Percentiles rank a stretch among this genome's conserved stretches.
Evolutionary conservation across 106 monocot species (phyloP).

Genomic region (Chionographis japonica): DNA sequence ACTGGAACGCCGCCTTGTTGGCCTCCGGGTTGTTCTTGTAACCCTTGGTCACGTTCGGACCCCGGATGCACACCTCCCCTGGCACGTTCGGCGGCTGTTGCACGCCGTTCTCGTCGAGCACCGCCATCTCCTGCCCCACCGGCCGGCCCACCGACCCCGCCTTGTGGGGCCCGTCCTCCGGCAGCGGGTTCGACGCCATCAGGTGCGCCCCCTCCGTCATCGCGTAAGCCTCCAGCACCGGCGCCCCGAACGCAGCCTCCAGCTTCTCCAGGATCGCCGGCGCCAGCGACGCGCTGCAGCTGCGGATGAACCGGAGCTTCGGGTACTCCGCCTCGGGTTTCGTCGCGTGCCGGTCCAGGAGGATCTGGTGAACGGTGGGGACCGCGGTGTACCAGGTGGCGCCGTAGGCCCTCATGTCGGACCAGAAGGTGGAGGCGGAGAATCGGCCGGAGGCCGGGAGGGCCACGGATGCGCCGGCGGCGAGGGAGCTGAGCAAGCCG

Average conservation of each 20-base stretch:
- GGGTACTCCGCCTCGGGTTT: slow-evolving; percentile 63
- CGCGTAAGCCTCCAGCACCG: slow-evolving; percentile 93
- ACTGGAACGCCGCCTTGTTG: slow-evolving; percentile 61
- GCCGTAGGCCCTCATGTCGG: slow-evolving; percentile 51
- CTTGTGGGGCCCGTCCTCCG: slow-evolving; percentile 63
- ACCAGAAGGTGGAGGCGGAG: slow-evolving; percentile 91
- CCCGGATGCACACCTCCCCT: slow-evolving; percentile 87
- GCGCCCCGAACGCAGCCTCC: slow-evolving; percentile 65
- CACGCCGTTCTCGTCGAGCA: slow-evolving; percentile 55
- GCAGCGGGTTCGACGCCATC: slow-evolving; percentile 83
- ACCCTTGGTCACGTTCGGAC: slow-evolving; percentile 76
- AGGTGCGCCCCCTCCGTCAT: slow-evolving; percentile 95
- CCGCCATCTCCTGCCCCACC: slow-evolving; percentile 67
- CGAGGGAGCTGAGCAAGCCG: slow-evolving; percentile 61
- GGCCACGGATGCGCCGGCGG: slow-evolving; percentile 48
- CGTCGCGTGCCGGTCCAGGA: slow-evolving; percentile 69
- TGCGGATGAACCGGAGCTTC: slow-evolving; percentile 81
- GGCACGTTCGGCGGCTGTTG: slow-evolving; percentile 11
- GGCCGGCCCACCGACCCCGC: slow-evolving; percentile 75
- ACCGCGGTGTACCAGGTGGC: slow-evolving; percentile 99
- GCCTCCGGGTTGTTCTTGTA: slow-evolving; percentile 81
- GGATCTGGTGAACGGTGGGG: slow-evolving; percentile 92
- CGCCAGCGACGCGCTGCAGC: slow-evolving; percentile 92
- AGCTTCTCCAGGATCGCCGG: slow-evolving; percentile 55
- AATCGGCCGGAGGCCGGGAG: slow-evolving; percentile 71